These are phyloP conservation scores for Aspergillus nidulans DNA, from an alignment of 495 filamentous ascomycete genomes.

Conservation along the genomic window DNA sequence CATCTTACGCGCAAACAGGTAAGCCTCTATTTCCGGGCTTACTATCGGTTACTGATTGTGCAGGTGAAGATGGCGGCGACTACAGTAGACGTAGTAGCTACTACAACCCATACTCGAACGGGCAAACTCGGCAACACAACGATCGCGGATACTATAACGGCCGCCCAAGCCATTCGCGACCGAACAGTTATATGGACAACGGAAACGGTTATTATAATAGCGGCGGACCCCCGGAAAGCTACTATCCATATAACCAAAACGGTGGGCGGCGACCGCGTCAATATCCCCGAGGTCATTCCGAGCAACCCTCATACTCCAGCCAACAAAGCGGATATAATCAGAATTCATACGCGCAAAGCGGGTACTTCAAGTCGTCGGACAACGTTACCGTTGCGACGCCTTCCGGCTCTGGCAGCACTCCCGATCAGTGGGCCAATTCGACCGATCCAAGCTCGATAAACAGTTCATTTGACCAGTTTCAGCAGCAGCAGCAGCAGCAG, in stretches of 20 bases:
- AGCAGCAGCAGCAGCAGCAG: slow-evolving; percentile 40
- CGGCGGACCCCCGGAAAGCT: slow-evolving; percentile 33
- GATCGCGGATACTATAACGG: slow-evolving; percentile 50
- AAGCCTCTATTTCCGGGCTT: slow-evolving; percentile 13
- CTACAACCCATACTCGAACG: slow-evolving; percentile 50
- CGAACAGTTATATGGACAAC: slow-evolving; percentile 54
- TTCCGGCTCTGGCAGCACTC: slow-evolving; percentile 58
- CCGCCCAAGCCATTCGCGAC: slow-evolving; percentile 44
- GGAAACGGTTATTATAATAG: slow-evolving; percentile 37
- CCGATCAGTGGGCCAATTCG: slow-evolving; percentile 70
- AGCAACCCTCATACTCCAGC: slow-evolving; percentile 33
- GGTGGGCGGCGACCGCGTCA: slow-evolving; percentile 37
- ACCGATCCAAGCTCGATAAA: slow-evolving; percentile 90
- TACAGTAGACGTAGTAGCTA: slow-evolving; percentile 62
- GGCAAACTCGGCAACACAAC: slow-evolving; percentile 37
- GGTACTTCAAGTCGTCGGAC: slow-evolving; percentile 75
- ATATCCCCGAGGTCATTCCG: slow-evolving; percentile 47
- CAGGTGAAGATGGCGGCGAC: slow-evolving; percentile 27
- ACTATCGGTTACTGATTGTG: slow-evolving; percentile 15
- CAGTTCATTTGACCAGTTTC: slow-evolving; percentile 75
- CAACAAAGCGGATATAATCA: slow-evolving; percentile 31
- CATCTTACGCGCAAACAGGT: slow-evolving; percentile 49
- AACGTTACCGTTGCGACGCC: slow-evolving; percentile 71
- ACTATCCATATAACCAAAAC: slow-evolving; percentile 33
- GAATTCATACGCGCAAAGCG: slow-evolving; percentile 59